Evolutionary conservation across 257 asterid species (phyloP).

Genomic region (Ilex aquifolium): DNA sequence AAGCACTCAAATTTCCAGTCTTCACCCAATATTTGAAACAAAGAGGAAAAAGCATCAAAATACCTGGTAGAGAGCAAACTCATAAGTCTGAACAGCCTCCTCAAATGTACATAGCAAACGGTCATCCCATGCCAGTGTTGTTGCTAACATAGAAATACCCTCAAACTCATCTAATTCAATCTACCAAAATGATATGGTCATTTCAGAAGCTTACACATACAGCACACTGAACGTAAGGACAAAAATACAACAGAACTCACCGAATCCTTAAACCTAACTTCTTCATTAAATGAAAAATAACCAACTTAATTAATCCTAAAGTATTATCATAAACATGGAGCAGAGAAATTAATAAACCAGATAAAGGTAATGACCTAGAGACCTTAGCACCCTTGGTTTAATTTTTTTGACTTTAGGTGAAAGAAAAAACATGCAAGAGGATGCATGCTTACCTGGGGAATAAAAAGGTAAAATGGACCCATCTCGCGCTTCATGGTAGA

Average conservation of each 20-base stretch:
- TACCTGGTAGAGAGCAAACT: conserved; percentile 68
- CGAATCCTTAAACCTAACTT: not conserved
- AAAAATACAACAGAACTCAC: not conserved
- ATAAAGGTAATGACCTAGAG: too few relatives aligned
- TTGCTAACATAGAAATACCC: conserved; percentile 49
- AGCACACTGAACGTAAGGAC: conserved; percentile 2
- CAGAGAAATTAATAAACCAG: conserved; percentile 1
- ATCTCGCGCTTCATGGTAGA: conserved; percentile 41
- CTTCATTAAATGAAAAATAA: not conserved
- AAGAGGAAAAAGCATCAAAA: conserved; percentile 22
- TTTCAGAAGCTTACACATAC: conserved; percentile 3
- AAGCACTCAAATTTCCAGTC: not conserved
- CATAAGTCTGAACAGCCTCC: conserved; percentile 51
- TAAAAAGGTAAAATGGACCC: conserved; percentile 63
- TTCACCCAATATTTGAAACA: not conserved
- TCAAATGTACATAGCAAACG: conserved; percentile 43
- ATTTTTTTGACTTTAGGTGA: not conserved
- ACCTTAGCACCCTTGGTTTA: too few relatives aligned
- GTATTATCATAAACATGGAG: not conserved
- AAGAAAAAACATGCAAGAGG: not conserved
- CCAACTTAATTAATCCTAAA: not conserved
- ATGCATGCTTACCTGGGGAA: conserved; percentile 56
- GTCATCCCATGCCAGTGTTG: conserved; percentile 76
- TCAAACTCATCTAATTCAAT: conserved; percentile 71
- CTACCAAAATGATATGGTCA: conserved; percentile 34